These are phyloP conservation scores for Cytidiella melzeri DNA, from an alignment of 768 basidiomycete species.

Conservation along the genomic window DNA sequence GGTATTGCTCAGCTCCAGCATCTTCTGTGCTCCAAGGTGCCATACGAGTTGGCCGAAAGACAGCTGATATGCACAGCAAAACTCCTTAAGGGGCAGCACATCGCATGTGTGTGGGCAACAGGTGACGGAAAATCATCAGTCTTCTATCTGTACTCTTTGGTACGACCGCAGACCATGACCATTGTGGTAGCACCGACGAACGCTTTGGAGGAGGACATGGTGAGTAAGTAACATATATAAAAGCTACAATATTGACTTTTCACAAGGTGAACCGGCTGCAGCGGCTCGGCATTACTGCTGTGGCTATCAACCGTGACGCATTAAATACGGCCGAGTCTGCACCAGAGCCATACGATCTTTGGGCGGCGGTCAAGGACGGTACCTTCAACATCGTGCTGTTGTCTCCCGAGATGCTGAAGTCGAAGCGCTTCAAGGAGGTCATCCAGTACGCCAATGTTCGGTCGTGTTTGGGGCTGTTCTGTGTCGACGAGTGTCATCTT, in stretches of 20 bases:
- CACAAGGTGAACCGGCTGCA: neutral
- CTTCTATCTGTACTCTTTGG: slow-evolving; percentile 4
- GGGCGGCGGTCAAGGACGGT: neutral
- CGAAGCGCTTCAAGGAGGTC: neutral
- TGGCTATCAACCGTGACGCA: slow-evolving; percentile 8
- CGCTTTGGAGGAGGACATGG: slow-evolving; percentile 6
- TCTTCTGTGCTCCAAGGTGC: neutral
- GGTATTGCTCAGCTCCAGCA: neutral
- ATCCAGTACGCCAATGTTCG: neutral
- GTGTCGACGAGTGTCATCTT: slow-evolving; percentile 7
- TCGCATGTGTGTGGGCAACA: slow-evolving; percentile 4
- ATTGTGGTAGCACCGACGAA: slow-evolving; percentile 7
- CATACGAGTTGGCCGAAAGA: neutral
- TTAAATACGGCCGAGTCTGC: neutral
- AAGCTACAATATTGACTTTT: neutral
- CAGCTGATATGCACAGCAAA: neutral
- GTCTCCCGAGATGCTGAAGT: neutral
- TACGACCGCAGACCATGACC: neutral
- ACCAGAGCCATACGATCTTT: slow-evolving; percentile 1
- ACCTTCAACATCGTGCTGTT: neutral
- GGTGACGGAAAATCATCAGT: slow-evolving; percentile 7
- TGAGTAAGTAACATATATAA: neutral
- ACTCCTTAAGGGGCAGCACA: slow-evolving; percentile 2
- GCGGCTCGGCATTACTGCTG: neutral
- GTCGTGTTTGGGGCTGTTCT: neutral